Evolutionary conservation across 2,329 filamentous ascomycete species (phyloP).

Genomic region (Curvularia hawaiiensis): DNA sequence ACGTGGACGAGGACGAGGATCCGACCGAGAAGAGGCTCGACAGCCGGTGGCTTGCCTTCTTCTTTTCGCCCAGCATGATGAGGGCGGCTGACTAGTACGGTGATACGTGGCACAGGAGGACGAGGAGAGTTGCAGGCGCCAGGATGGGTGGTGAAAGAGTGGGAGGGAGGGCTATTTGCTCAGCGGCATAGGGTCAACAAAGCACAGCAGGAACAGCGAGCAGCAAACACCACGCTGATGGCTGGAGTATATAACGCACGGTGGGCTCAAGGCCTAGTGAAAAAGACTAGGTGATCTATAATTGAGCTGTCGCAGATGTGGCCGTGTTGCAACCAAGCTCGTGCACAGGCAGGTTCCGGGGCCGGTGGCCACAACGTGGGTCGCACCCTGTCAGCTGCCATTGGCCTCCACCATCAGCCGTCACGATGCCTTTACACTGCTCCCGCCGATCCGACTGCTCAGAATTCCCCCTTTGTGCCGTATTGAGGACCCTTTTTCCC

Average conservation of each 20-base stretch:
- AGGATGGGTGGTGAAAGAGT: conserved; percentile 3
- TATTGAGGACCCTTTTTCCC: conserved; percentile 8
- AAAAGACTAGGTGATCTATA: conserved; percentile 31
- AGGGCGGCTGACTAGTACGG: conserved; percentile 1
- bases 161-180: conserved; percentile 12
- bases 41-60: conserved; percentile 40
- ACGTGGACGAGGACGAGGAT: conserved; percentile 23
- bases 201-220: conserved; percentile 16
- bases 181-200: conserved; percentile 18
- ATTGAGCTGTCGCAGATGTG: conserved; percentile 36
- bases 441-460: conserved; percentile 3
- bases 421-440: conserved; percentile 4
- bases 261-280: conserved; percentile 19
- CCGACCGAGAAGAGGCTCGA: conserved; percentile 42
- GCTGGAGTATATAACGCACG: conserved; percentile 17
- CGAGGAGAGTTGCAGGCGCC: neutral
- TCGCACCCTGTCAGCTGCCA: conserved; percentile 6
- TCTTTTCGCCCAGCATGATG: conserved; percentile 36
- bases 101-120: neutral
- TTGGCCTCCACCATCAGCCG: conserved; percentile 11
- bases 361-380: conserved; percentile 26
- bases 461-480: conserved; percentile 4
- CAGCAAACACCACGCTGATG: conserved; percentile 27
- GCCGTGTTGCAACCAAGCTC: conserved; percentile 27
- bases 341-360: conserved; percentile 20